Percentiles rank a stretch among this genome's conserved stretches.
Evolutionary conservation across 73 alveolate species (phyloP).

Genomic region (Effrenium voratum): DNA sequence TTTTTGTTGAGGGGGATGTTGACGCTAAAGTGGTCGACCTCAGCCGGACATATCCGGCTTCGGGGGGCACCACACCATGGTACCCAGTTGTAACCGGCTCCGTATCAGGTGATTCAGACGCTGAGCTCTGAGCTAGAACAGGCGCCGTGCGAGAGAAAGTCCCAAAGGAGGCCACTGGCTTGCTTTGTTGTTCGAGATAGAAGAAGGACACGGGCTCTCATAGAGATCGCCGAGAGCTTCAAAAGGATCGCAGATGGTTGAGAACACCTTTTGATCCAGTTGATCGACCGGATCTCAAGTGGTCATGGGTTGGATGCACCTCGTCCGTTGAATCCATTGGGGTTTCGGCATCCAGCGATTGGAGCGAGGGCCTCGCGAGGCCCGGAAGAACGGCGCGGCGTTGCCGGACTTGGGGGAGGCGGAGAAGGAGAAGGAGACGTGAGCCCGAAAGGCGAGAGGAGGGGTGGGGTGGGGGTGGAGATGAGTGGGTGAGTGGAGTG

Average conservation of each 20-base stretch:
- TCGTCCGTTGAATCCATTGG: not conserved
- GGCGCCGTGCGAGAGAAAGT: no score
- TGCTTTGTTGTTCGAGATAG: no score
- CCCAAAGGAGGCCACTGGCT: no score
- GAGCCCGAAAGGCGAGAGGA: no score
- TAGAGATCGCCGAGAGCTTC: no score
- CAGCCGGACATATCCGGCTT: not conserved
- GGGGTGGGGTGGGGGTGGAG: no score
- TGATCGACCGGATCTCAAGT: no score
- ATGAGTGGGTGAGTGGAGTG: no score
- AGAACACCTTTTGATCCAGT: no score
- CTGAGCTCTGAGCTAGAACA: conserved; percentile 79
- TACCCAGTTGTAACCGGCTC: not conserved
- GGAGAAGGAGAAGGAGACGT: no score
- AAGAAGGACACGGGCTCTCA: no score
- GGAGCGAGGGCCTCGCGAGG: not conserved
- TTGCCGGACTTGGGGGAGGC: conserved; percentile 30
- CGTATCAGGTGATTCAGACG: conserved; percentile 52
- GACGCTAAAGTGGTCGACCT: not conserved
- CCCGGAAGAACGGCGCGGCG: conserved; percentile 23
- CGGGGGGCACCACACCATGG: not conserved
- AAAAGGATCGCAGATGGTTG: no score
- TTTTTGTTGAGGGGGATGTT: not conserved
- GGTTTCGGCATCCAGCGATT: not conserved
- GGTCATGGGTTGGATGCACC: not conserved